Evolutionary conservation across 2,329 filamentous ascomycete species (phyloP).

Genomic region (Pleomassaria siparia): DNA sequence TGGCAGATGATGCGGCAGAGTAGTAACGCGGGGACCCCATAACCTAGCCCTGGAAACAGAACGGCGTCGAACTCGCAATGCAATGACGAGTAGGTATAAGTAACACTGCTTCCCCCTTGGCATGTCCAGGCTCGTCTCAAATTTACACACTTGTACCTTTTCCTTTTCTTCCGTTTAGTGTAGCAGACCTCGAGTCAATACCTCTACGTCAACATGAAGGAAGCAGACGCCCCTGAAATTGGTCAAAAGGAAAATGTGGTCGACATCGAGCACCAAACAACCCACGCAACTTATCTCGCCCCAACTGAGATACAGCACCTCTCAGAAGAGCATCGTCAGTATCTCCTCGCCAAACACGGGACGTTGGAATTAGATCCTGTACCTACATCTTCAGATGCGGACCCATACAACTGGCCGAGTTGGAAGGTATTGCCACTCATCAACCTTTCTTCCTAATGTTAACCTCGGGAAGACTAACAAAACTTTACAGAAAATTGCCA

Average conservation of each 20-base stretch:
- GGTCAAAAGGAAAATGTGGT: conserved; percentile 13
- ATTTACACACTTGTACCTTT: background rate
- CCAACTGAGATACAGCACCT: conserved; percentile 36
- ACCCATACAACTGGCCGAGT: conserved; percentile 59
- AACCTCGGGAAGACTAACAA: conserved; percentile 4
- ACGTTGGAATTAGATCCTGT: conserved; percentile 58
- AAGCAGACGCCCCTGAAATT: background rate
- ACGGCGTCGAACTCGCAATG: background rate
- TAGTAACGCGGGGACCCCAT: background rate
- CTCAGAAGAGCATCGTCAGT: conserved; percentile 50
- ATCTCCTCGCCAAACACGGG: conserved; percentile 56
- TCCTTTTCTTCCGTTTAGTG: background rate
- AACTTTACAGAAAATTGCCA: conserved; percentile 51
- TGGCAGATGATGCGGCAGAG: background rate
- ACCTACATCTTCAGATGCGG: conserved; percentile 52
- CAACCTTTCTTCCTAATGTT: background rate
- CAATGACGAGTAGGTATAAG: background rate
- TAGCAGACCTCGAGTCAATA: background rate
- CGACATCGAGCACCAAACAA: conserved; percentile 27
- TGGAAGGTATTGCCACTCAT: conserved; percentile 47
- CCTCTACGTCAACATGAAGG: background rate
- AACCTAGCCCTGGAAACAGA: background rate
- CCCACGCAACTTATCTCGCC: conserved; percentile 32
- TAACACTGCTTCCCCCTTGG: background rate
- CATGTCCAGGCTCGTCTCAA: background rate